Evolutionary conservation across 345 rosid genomes (phyloP), one percentile per base, ranked within the genome.

Genomic region (Rubroshorea leprosula): DNA sequence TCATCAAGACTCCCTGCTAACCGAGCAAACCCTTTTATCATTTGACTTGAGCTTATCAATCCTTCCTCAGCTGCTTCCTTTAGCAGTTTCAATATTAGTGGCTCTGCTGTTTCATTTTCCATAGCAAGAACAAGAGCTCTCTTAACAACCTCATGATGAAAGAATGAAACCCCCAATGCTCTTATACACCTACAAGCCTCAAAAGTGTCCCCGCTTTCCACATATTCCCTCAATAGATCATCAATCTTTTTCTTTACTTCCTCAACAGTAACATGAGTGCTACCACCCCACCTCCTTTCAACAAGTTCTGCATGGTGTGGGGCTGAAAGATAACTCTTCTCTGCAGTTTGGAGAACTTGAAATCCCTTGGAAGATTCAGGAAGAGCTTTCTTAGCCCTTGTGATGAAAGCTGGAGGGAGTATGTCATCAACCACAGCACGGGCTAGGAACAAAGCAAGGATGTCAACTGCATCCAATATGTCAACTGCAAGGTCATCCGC

Each of bases 201-300:
- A 41, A 85, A 61, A 19, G 89, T 65, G 54, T 94, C 95, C n/a
- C 97, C 95, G 53, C 64, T 84, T 70, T 77, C 97, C 41, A 81
- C 80, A 54, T 87, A 94, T 51, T 94, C 99, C 82, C 83, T 85
- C 77, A 94, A 72, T 31, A 90, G 72, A 55, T 80, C 90, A 31
- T 82, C 74, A 58, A 94, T 94, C 80, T 82, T 94, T 65, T 74
- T 87, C 90, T 94, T 94, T 57, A 84, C 87, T 77, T 94, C 95
- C 69, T 85, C 97, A 38, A 85, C 99, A 23, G 99, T 83, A 57
- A 81, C 64, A 68, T 81, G 99, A 46, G 90, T 94, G 51, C 95
- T 83, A 54, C 99, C 99, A 59, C 99, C 99, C 97, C 99, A 94
- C 72, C 76, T 90, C 78, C 84, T 89, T 79, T 90, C 97, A 72